These are phyloP conservation scores for Hypoxylon lienhwacheense DNA, from an alignment of 495 filamentous ascomycete genomes.

Conservation along the genomic window DNA sequence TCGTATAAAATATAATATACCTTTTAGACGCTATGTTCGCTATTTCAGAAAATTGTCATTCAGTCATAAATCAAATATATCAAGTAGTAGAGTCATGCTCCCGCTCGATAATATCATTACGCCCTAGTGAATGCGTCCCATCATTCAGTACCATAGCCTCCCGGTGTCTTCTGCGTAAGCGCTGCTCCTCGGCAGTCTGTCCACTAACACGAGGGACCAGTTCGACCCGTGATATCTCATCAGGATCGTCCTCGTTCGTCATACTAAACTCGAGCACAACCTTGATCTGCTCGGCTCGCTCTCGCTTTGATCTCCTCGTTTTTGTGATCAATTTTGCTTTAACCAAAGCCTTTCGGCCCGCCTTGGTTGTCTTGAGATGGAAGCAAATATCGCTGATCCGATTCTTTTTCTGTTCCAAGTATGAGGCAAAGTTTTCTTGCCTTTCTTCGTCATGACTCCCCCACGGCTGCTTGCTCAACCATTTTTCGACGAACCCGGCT, in stretches of 20 bases:
- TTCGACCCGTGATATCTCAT: slow-evolving; percentile 26
- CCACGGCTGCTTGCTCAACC: slow-evolving; percentile 60
- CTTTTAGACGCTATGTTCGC: too few relatives aligned
- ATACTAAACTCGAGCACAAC: slow-evolving; percentile 42
- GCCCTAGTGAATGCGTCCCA: slow-evolving; percentile 56
- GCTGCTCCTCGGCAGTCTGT: slow-evolving; percentile 54
- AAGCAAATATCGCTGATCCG: slow-evolving; percentile 50
- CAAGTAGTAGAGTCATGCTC: slow-evolving; percentile 38
- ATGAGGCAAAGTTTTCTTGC: slow-evolving; percentile 49
- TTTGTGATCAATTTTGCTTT: slow-evolving; percentile 44
- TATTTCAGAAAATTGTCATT: too few relatives aligned
- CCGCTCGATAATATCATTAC: slow-evolving; percentile 60
- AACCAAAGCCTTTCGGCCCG: slow-evolving; percentile 47
- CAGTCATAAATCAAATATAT: slow-evolving; percentile 1
- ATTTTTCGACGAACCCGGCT: slow-evolving; percentile 56
- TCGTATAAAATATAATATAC: too few relatives aligned
- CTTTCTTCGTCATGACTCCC: slow-evolving; percentile 48
- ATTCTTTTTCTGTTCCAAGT: slow-evolving; percentile 47
- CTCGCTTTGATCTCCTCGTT: slow-evolving; percentile 21
- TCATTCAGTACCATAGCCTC: slow-evolving; percentile 69
- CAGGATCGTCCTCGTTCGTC: slow-evolving; percentile 35
- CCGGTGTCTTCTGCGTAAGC: slow-evolving; percentile 56
- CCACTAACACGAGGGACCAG: slow-evolving; percentile 46
- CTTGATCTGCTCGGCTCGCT: slow-evolving; percentile 35
- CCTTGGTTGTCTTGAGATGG: slow-evolving; percentile 40